Percentiles rank a stretch among this genome's conserved stretches.
Conservation (phyloP, 2,329 filamentous ascomycete species). For the Paramyrothecium roridum region DNA sequence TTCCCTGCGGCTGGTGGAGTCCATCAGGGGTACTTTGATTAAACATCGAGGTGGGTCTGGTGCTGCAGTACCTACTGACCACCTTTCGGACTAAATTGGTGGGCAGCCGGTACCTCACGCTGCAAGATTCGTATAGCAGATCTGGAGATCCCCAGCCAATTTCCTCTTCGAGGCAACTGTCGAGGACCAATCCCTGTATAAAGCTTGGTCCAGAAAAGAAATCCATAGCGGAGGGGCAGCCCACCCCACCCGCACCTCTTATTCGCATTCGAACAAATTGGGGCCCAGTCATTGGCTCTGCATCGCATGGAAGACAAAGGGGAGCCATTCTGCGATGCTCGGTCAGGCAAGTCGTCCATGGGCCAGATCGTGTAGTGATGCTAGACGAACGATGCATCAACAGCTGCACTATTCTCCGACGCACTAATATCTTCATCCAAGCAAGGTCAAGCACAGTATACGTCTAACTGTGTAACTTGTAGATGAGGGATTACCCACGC, state of each 20-base stretch:
- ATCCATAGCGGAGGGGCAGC: neutral
- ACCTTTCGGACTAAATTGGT: neutral
- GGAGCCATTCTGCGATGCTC: too few species aligned
- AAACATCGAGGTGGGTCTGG: neutral
- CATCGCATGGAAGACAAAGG: too few species aligned
- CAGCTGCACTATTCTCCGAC: too few species aligned
- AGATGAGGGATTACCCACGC: neutral
- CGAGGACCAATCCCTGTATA: neutral
- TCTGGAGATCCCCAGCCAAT: neutral
- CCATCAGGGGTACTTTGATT: neutral
- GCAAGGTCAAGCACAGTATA: too few species aligned
- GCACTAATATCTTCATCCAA: too few species aligned
- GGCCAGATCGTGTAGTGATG: too few species aligned
- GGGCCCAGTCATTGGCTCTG: neutral
- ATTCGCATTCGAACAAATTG: neutral
- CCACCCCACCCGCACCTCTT: neutral
- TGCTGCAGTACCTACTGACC: conserved; percentile 1
- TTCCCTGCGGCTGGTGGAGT: neutral
- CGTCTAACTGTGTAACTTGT: too few species aligned
- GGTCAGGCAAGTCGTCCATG: too few species aligned
- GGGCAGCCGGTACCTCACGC: neutral
- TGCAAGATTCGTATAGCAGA: conserved; percentile 16
- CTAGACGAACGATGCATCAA: too few species aligned
- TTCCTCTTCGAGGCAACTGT: neutral
- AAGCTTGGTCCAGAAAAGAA: neutral